Evolutionary conservation across 169 alveolate species (phyloP), one percentile per base, ranked within the genome.

Genomic region (Eimeria necatrix): DNA sequence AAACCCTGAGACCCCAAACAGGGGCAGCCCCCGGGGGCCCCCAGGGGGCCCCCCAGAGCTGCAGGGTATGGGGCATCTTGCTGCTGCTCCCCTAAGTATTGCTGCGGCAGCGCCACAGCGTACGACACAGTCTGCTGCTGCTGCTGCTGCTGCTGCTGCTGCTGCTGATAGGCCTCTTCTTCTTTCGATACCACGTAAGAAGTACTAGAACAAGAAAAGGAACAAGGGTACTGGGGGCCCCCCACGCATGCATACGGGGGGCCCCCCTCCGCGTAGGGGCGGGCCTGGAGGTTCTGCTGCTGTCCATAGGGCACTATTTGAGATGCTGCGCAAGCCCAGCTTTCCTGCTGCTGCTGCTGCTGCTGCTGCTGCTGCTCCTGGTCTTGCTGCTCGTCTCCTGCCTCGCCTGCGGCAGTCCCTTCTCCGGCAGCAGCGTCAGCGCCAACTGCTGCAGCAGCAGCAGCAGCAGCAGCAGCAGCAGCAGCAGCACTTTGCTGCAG

Each of bases 391-490:
- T 9, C 5, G 32, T 14, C 76, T 64, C 26, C 76, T 64, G 18
- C 76, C 14, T 8, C 64, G 64, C 64, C 64, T 56, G 20, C 64
- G 64, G 20, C 64, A 56, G 20, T 14, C 14, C n/a, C n/a, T n/a
- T n/a, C n/a, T n/a, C n/a, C n/a, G n/a, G n/a, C n/a, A n/a, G n/a
- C n/a, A n/a, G n/a, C n/a, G n/a, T n/a, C n/a, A n/a, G n/a, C n/a
- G n/a, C n/a, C n/a, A n/a, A n/a, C n/a, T 8, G 64, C 64, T 9
- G 64, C 64, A 56, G 64, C 64, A 56, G 64, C 8, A n/a, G 76
- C 76, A 64, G 76, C 76, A 64, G 76, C 14, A 64, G 26, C 76
- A 64, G 18, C 76, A 64, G 76, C 76, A n/a, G 41, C 76, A 64
- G 76, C 76, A n/a, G 26, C 32, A n/a, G 76, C 32, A 9, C 8